Conservation (phyloP, 495 filamentous ascomycete genomes). For the Tuber melanosporum region DNA sequence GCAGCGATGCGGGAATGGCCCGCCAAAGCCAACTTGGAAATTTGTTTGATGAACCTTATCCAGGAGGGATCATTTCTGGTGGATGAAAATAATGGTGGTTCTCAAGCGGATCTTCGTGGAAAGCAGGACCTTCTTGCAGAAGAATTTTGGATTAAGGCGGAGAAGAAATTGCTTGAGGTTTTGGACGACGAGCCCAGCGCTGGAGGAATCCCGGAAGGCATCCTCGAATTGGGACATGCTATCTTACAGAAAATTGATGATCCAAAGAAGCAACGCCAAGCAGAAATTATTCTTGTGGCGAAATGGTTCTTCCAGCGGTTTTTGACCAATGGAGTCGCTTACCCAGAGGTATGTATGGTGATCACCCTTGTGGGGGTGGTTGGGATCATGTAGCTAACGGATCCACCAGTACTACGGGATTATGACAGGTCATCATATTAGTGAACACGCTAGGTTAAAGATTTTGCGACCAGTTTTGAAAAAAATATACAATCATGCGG, state of each 20-base stretch:
- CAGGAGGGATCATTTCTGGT: slow-evolving; percentile 87
- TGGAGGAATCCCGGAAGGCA: slow-evolving; percentile 76
- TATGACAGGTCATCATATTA: slow-evolving; percentile 84
- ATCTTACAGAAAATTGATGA: slow-evolving; percentile 69
- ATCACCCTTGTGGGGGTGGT: not conserved
- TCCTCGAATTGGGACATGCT: slow-evolving; percentile 72
- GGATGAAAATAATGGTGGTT: slow-evolving; percentile 51
- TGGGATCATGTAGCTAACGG: slow-evolving; percentile 38
- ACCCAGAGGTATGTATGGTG: slow-evolving; percentile 65
- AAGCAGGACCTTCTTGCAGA: slow-evolving; percentile 65
- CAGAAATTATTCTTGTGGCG: slow-evolving; percentile 70
- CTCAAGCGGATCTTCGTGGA: slow-evolving; percentile 43
- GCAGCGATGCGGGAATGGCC: slow-evolving; percentile 81
- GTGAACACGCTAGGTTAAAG: slow-evolving; percentile 78
- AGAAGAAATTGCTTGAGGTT: slow-evolving; percentile 75
- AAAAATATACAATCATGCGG: slow-evolving; percentile 42
- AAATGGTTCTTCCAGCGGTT: slow-evolving; percentile 91
- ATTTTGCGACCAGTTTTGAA: slow-evolving; percentile 53
- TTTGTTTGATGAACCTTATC: slow-evolving; percentile 86
- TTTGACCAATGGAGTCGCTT: slow-evolving; percentile 73
- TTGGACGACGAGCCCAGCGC: slow-evolving; percentile 67
- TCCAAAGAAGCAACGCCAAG: slow-evolving; percentile 61
- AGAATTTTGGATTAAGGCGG: slow-evolving; percentile 80
- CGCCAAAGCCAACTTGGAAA: slow-evolving; percentile 78
- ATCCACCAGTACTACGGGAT: slow-evolving; percentile 64